Base-by-base conservation (phyloP, 441 rosid genomes). In the Brassica balearica region DNA sequence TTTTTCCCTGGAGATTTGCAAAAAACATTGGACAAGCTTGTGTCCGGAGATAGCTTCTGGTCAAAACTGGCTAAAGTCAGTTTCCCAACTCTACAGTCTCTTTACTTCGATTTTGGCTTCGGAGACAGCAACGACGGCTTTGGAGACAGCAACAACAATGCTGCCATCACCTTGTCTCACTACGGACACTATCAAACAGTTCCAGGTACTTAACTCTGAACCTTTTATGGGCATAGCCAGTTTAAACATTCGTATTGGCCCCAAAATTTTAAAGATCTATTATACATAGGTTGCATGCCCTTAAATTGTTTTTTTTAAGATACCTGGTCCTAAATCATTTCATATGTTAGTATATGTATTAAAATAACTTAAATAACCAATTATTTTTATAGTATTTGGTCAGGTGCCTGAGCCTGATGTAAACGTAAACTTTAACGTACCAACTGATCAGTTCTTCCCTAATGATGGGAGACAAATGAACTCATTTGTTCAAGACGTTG, bases 1-100 rank as follows among this genome's bases (percentile, higher is more conserved):
- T 78, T 78, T 32, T 0, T 19, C 0, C 22, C 69, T 27, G 81
- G 81, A 19, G 68, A 71, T 65, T 29, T 77, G 20, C 76, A 65
- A 65, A 56, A 65, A n/a, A 71, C 14, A 67, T 27, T 65, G 48
- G 76, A 56, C 4, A 77, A 77, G 34, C 66, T 70, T 65, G 1
- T 56, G 38, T 19, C 76, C 20, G 3, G 25, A 29, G 1, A 65
- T 71, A 56, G 7, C 53, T 77, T 65, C 67, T 77, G 81, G 81
- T 65, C 62, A 9, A 6, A 58, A 19, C 76, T 65, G 6, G 5
- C 12, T 32, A n/a, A 41, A n/a, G 72, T 41, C 38, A 1, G 3
- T 20, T 77, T 65, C 53, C 81, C 81, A 4, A 4, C 38, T 60
- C 23, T 43, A 64, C 22, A 70, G 1, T 23, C 36, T 58, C 10